Base-by-base conservation (phyloP, 495 filamentous ascomycete genomes). In the Penicillium coffeae region DNA sequence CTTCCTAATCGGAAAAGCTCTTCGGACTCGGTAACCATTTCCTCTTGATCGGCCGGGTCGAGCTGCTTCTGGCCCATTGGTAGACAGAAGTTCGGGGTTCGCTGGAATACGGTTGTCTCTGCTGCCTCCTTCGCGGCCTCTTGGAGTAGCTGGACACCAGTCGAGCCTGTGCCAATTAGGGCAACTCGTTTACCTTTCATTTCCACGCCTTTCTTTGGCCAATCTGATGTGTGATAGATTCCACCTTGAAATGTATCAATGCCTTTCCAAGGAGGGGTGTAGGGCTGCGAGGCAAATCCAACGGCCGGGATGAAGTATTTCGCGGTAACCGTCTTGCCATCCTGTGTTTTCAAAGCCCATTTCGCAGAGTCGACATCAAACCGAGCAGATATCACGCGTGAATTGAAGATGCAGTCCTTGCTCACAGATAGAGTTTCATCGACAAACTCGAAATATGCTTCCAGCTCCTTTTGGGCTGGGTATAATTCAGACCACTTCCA, bases 101-200 rank as follows among this genome's bases (percentile, higher is more conserved):
- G 65, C 43, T 80, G 77, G 52, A 79, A 78, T 5, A 81, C 72
- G 0, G 64, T 75, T 13, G 76, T 57, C 5, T 59, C 48, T 1
- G 35, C 60, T 0, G 69, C 77, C 1, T 56, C 46, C n/a, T 64
- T 65, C 8, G 64, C 76, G 53, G 57, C 62, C n/a, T 72, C 73
- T 46, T 84, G 80, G 0, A 66, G 67, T 30, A 81, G 65, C 48
- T 86, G 83, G 1, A 85, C 74, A 0, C 80, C 81, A 0, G 76
- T 70, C 0, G 80, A 73, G 6, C 83, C 83, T 1, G 82, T 85
- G 10, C 83, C 83, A 16, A 86, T 76, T 34, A 84, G 64, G 12
- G 75, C 78, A 32, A 69, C 62, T 8, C 69, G 65, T 58, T 84
- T 83, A 36, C 68, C 66, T 25, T 58, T 58, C 8, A 82, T 58